A percentile compares a stretch with the other conserved stretches of the same genome.
Conservation (phyloP, 768 basidiomycete species). For the Lactarius akahatsu region DNA sequence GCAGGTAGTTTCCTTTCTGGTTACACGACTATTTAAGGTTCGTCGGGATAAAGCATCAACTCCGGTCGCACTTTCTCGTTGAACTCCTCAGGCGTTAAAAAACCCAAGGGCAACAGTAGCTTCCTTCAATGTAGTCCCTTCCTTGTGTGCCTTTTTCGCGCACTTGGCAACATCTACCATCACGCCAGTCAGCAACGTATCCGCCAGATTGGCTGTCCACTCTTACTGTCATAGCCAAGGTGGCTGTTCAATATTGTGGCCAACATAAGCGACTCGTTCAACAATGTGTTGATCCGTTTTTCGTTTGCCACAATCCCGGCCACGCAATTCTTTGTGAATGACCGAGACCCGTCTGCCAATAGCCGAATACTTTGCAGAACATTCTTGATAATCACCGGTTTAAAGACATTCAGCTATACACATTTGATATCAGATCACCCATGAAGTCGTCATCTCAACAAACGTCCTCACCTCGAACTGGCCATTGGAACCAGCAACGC, state of each 20-base stretch:
- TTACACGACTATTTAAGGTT: conserved; percentile 36
- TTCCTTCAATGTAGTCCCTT: conserved; percentile 94
- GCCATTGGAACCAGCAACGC: conserved; percentile 89
- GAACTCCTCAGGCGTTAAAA: conserved; percentile 86
- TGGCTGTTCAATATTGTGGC: conserved; percentile 96
- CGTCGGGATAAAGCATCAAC: conserved; percentile 80
- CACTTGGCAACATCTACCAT: conserved; percentile 89
- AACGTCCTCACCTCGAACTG: conserved; percentile 84
- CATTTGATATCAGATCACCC: neutral
- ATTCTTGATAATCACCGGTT: conserved; percentile 98
- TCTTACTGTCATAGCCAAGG: conserved; percentile 95
- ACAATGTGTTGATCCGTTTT: conserved; percentile 80
- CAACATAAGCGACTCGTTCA: conserved; percentile 97
- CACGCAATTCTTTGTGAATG: conserved; percentile 96
- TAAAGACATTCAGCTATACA: conserved; percentile 91
- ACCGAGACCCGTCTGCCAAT: conserved; percentile 88
- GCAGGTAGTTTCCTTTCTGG: conserved; percentile 29
- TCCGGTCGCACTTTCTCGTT: conserved; percentile 92
- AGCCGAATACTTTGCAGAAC: conserved; percentile 94
- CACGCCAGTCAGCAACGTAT: conserved; percentile 21
- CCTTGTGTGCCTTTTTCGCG: conserved; percentile 99
- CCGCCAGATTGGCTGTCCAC: neutral
- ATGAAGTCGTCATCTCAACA: neutral
- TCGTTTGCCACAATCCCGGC: conserved; percentile 97
- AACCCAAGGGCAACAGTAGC: conserved; percentile 87